Conservation (phyloP, 768 basidiomycete species). For the Sporobolomyces pararoseus region DNA sequence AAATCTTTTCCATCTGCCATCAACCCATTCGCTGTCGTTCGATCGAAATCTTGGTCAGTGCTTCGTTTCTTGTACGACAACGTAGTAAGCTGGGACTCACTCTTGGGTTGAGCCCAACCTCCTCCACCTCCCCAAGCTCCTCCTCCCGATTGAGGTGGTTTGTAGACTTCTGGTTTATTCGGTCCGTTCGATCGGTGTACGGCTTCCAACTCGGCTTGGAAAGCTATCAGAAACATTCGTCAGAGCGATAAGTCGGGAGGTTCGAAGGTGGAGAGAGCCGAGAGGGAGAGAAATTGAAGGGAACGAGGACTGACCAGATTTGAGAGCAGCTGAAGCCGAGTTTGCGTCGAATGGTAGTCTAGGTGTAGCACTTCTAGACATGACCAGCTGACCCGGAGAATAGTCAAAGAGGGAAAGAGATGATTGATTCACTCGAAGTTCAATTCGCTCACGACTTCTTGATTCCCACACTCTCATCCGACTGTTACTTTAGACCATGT, state of each 20-base stretch:
- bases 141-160: constrained; percentile 1
- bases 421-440: not conserved
- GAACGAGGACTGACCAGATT: not conserved
- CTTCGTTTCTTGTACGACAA: not conserved
- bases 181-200: constrained; percentile 7
- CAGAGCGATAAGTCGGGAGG: not conserved
- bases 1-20: constrained; percentile 34
- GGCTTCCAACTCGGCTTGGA: constrained; percentile 24
- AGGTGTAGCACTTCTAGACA: constrained; percentile 16
- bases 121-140: constrained; percentile 14
- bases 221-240: not conserved
- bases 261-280: too few species aligned
- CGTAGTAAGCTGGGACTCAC: not conserved
- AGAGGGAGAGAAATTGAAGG: not conserved
- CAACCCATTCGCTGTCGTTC: constrained; percentile 5
- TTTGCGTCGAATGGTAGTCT: not conserved
- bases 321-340: not conserved
- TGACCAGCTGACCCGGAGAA: not conserved
- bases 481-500: constrained; percentile 7
- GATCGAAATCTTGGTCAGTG: not conserved
- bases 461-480: not conserved
- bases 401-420: not conserved
- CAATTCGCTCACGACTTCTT: not conserved
- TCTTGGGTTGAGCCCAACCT: constrained; percentile 21
- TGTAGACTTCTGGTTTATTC: constrained; percentile 17